Conservation (phyloP, 306 rosid genomes). For the Acmispon strigosus region DNA sequence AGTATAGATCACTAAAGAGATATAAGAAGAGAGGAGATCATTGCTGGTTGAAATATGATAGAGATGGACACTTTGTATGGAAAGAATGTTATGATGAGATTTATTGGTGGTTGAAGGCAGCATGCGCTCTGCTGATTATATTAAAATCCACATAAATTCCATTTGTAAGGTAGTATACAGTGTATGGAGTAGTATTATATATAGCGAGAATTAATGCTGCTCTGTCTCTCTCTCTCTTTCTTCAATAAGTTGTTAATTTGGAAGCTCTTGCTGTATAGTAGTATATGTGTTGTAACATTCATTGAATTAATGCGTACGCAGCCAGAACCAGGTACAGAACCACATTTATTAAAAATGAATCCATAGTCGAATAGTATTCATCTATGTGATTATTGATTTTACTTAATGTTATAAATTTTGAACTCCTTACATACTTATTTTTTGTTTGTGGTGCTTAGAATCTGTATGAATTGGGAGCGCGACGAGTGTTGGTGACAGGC, state of each 20-base stretch:
- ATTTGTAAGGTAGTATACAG: neutral
- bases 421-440: no score
- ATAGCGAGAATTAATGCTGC: neutral
- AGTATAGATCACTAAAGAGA: no score
- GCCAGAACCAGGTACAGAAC: no score
- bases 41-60: no score
- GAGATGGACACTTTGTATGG: no score
- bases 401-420: no score
- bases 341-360: no score
- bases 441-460: slow-evolving; percentile 18
- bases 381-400: no score
- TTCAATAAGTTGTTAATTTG: no score
- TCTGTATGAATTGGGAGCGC: slow-evolving; percentile 51
- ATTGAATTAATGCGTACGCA: neutral
- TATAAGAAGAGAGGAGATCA: no score
- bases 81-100: neutral
- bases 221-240: neutral
- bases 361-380: no score
- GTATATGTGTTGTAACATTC: neutral
- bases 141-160: neutral
- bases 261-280: no score
- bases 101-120: slow-evolving; percentile 18
- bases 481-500: slow-evolving; percentile 51
- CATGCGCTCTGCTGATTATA: neutral
- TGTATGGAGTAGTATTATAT: neutral